Percentiles rank a stretch among this genome's conserved stretches.
Evolutionary conservation across 768 basidiomycete genomes (phyloP).

Genomic region (Pleurotus ostreatus): DNA sequence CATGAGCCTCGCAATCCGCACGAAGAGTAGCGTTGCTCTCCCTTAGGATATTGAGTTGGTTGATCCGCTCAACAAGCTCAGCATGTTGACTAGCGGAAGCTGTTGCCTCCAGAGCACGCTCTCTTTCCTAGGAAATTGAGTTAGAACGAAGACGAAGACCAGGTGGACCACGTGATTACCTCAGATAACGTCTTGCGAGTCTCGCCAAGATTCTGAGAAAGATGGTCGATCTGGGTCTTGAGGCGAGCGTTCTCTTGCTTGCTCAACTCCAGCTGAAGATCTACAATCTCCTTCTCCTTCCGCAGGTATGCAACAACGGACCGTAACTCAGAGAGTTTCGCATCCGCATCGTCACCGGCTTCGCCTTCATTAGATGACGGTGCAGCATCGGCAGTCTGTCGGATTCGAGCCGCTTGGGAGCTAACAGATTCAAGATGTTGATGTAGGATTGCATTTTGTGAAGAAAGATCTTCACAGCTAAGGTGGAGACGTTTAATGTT

Average conservation of each 20-base stretch:
- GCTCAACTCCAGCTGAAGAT: constrained; percentile 80
- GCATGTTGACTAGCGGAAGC: constrained; percentile 76
- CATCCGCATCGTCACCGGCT: constrained; percentile 47
- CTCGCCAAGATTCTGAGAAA: constrained; percentile 67
- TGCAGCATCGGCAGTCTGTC: constrained; percentile 56
- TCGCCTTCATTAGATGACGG: constrained; percentile 40
- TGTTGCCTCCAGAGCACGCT: constrained; percentile 66
- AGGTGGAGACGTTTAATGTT: neutral
- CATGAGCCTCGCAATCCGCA: constrained; percentile 67
- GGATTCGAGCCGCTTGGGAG: constrained; percentile 77
- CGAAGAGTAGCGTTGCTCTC: constrained; percentile 88
- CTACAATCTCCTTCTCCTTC: constrained; percentile 90
- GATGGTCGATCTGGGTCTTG: constrained; percentile 72
- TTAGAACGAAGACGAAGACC: no score
- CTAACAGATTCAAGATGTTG: constrained; percentile 84
- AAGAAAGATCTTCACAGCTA: constrained; percentile 69
- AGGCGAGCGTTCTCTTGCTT: constrained; percentile 70
- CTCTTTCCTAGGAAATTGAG: constrained; percentile 52
- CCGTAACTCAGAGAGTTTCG: constrained; percentile 68
- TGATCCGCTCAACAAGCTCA: constrained; percentile 82
- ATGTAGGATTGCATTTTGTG: constrained; percentile 76
- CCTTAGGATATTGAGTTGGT: constrained; percentile 79
- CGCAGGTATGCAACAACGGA: constrained; percentile 79
- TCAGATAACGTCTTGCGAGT: constrained; percentile 67
- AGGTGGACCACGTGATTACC: constrained; percentile 28